Percentiles rank a stretch among this genome's conserved stretches.
Conservation (phyloP, 1,139 yeast genomes). For the Petasospora rhodanensis region DNA sequence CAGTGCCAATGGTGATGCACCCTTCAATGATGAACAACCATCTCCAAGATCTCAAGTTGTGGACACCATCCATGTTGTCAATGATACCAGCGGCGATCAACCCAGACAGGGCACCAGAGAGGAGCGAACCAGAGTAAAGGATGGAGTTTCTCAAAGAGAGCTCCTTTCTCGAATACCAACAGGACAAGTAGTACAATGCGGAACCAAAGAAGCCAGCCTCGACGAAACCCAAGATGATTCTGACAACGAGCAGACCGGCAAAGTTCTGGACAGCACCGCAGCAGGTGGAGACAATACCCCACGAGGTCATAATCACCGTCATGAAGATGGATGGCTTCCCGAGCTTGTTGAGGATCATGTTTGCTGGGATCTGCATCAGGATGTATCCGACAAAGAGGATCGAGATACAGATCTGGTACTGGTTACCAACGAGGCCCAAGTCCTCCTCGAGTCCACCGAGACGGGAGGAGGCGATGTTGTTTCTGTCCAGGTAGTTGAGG, state of each 20-base stretch:
- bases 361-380: conserved; percentile 55
- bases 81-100: conserved; percentile 38
- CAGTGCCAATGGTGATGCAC: conserved; percentile 29
- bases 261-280: conserved; percentile 37
- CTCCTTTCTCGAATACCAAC: conserved; percentile 33
- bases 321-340: conserved; percentile 47
- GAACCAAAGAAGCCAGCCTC: conserved; percentile 50
- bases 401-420: conserved; percentile 53
- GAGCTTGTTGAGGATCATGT: conserved; percentile 40
- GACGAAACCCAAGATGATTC: conserved; percentile 43
- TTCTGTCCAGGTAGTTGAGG: conserved; percentile 56
- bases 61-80: conserved; percentile 28
- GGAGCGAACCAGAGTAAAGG: conserved; percentile 30
- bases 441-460: conserved; percentile 55
- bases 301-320: conserved; percentile 41
- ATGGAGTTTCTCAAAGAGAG: conserved; percentile 35
- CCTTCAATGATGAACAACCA: conserved; percentile 40
- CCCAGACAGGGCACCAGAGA: conserved; percentile 38
- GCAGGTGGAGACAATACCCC: conserved; percentile 47
- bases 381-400: conserved; percentile 60
- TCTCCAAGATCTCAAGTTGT: conserved; percentile 34
- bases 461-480: conserved; percentile 58
- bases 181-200: conserved; percentile 31
- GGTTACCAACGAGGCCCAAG: conserved; percentile 42
- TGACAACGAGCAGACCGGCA: conserved; percentile 37